Percentiles rank a stretch among this genome's conserved stretches.
These are phyloP conservation scores for Talaromyces sp. DNA, from an alignment of 2,329 filamentous ascomycete genomes.

Conservation along the genomic window DNA sequence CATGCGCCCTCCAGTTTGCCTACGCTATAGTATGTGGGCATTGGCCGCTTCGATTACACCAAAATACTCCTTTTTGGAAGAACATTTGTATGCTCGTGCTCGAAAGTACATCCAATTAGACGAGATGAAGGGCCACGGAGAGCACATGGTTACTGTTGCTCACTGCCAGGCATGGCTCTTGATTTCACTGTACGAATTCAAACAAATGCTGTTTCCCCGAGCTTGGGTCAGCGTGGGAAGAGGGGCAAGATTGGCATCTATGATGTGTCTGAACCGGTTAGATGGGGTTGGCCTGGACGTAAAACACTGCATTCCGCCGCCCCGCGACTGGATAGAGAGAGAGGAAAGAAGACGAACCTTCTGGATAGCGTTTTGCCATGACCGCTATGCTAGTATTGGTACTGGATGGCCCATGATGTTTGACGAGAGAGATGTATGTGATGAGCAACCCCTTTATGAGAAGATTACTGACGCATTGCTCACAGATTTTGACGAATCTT, in stretches of 20 bases:
- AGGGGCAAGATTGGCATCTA: slow-evolving; percentile 73
- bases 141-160: slow-evolving; percentile 77
- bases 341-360: slow-evolving; percentile 90
- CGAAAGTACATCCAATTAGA: slow-evolving; percentile 87
- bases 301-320: slow-evolving; percentile 81
- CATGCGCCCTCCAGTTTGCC: slow-evolving; percentile 76
- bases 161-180: slow-evolving; percentile 83
- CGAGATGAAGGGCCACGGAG: slow-evolving; percentile 87
- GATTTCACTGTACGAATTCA: slow-evolving; percentile 83
- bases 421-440: slow-evolving; percentile 72
- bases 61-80: slow-evolving; percentile 72
- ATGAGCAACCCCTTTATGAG: neutral
- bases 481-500: slow-evolving; percentile 71
- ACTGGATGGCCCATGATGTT: slow-evolving; percentile 96
- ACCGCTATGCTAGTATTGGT: slow-evolving; percentile 90
- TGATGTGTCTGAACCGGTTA: slow-evolving; percentile 87
- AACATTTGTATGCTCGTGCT: slow-evolving; percentile 83
- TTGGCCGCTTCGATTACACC: slow-evolving; percentile 79
- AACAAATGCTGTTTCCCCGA: slow-evolving; percentile 93
- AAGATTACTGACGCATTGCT: slow-evolving; percentile 15
- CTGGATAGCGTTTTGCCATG: slow-evolving; percentile 88
- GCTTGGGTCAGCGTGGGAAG: slow-evolving; percentile 91
- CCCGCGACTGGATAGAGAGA: slow-evolving; percentile 87
- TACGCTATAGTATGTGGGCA: slow-evolving; percentile 96
- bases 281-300: slow-evolving; percentile 81